Base-by-base conservation (phyloP, 2,329 filamentous ascomycete genomes). In the Fusarium torreyae region DNA sequence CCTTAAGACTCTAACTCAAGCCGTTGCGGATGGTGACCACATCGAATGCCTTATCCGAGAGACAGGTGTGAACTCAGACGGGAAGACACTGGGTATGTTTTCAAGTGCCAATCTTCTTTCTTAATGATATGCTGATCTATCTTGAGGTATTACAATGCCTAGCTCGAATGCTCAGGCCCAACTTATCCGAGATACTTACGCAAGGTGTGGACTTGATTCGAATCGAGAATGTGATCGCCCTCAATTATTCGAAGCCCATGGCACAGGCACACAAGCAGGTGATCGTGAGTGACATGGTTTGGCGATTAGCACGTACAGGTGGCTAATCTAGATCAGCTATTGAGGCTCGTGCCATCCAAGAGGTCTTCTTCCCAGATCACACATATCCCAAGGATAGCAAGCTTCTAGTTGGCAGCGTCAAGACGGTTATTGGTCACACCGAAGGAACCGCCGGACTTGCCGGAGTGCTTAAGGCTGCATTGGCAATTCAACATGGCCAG, bases 41-140 rank as follows among this genome's bases (percentile, higher is more conserved):
- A 52, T 52, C 24, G 49, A 52, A 22, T 52, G 49, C 11, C 18
- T 52, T 11, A 34, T 52, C n/a, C 17, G 49, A 20, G 38, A 52
- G 38, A 52, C 38, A 22, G 49, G 49, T n/a, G 49, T 52, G 7
- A 43, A 43, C 24, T 26, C 31, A 7, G 49, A 50, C 22, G 48
- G 48, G 7, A 28, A 7, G 24, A n/a, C 36, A 15, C 36, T 3
- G 18, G 18, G 18, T 20, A 20, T 20, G 18, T 20, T 20, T 20
- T 20, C 3, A 20, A 20, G 18, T 20, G 18, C 18, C 18, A 20
- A 20, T 20, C 18, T 20, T 20, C 18, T 20, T 20, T 20, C 18
- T 20, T 20, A 20, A 20, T 20, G 18, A 3, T 20, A 20, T 20
- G 18, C 18, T 20, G 18, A 20, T 15, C 20, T 22, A 24, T 43